These are phyloP conservation scores for Pseudotsuga menziesii DNA, from an alignment of 75 land plant species.

Conservation along the genomic window DNA sequence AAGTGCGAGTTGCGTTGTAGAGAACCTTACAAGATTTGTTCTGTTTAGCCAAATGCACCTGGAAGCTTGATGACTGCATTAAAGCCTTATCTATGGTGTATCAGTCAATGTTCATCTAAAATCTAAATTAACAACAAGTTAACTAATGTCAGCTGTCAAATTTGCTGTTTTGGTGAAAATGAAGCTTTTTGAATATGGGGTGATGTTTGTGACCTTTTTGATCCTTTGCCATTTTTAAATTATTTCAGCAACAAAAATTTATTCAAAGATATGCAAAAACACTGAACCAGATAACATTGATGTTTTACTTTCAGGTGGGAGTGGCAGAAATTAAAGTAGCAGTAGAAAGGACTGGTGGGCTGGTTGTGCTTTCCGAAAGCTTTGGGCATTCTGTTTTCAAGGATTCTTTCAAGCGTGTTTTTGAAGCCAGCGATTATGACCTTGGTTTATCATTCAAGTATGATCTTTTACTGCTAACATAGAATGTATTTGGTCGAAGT, in stretches of 20 bases:
- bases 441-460: slow-evolving; percentile 91
- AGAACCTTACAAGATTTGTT: not conserved
- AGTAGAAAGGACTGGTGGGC: slow-evolving; percentile 93
- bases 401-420: slow-evolving; percentile 83
- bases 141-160: not conserved
- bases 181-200: not conserved
- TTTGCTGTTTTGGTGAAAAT: not conserved
- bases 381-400: slow-evolving; percentile 97
- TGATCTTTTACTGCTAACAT: slow-evolving; percentile 15
- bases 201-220: not conserved
- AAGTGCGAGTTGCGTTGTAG: not conserved
- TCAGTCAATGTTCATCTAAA: not conserved
- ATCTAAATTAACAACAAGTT: not conserved
- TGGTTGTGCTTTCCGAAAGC: slow-evolving; percentile 96
- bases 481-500: not conserved
- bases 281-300: not conserved
- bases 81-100: not conserved
- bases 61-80: too few species aligned
- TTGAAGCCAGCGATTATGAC: slow-evolving; percentile 68
- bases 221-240: not conserved
- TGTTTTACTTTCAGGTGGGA: slow-evolving; percentile 67
- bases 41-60: not conserved
- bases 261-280: not conserved
- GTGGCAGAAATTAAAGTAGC: slow-evolving; percentile 95
- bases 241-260: not conserved